Conservation (phyloP, 2,329 filamentous ascomycete genomes). For the Pestalotiopsis sp. region DNA sequence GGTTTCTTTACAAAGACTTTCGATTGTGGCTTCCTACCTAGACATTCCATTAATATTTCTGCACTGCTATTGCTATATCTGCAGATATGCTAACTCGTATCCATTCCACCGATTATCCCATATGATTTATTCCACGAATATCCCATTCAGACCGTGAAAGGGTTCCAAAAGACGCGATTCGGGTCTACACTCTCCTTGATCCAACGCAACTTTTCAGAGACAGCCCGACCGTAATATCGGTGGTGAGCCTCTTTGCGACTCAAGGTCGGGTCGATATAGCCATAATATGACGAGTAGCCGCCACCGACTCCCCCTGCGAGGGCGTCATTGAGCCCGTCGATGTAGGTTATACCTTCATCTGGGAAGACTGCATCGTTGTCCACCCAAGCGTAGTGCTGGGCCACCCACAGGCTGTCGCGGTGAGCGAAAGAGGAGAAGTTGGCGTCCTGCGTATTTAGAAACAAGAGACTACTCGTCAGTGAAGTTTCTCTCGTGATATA, state of each 20-base stretch:
- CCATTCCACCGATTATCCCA: too few species aligned
- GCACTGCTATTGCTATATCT: too few species aligned
- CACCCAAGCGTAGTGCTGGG: conserved; percentile 32
- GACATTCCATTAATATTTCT: too few species aligned
- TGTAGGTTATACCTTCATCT: conserved; percentile 21
- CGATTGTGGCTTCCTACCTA: too few species aligned
- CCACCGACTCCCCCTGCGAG: conserved; percentile 19
- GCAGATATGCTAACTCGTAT: too few species aligned
- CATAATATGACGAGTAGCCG: conserved; percentile 25
- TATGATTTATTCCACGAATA: too few species aligned
- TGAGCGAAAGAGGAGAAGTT: conserved; percentile 28
- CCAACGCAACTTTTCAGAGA: too few species aligned
- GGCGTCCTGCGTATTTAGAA: background rate
- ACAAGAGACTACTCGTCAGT: too few species aligned
- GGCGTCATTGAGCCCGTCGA: conserved; percentile 23
- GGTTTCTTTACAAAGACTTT: too few species aligned
- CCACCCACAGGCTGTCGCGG: conserved; percentile 34
- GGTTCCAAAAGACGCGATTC: too few species aligned
- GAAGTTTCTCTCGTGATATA: background rate
- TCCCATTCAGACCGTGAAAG: too few species aligned
- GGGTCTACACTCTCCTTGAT: too few species aligned
- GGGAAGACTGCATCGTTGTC: conserved; percentile 20
- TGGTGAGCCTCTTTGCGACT: conserved; percentile 20
- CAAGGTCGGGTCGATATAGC: conserved; percentile 30
- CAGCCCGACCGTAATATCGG: conserved; percentile 25